phyloP scores from a whole-genome alignment of 2,329 filamentous ascomycete species.

The Paraphoma sp. region DNA sequence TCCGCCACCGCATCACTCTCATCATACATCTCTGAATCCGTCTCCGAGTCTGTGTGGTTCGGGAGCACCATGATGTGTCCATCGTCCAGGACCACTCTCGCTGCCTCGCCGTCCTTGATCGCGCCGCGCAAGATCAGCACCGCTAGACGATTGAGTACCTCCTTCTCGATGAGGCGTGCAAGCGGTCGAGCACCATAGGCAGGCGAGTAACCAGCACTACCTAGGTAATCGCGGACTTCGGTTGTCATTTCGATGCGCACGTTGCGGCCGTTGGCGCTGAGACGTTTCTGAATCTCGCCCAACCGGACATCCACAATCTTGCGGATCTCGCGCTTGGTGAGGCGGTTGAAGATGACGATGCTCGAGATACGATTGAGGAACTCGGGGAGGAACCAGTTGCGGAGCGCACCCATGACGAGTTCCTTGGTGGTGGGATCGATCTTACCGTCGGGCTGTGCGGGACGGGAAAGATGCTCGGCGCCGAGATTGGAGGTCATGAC shows the following conservation, averaged over 20 bases:
- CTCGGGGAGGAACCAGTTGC: slow-evolving; percentile 96
- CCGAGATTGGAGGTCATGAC: slow-evolving; percentile 99
- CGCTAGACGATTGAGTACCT: slow-evolving; percentile 91
- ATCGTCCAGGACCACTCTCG: slow-evolving; percentile 78
- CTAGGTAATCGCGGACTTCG: slow-evolving; percentile 92
- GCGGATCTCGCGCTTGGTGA: slow-evolving; percentile 87
- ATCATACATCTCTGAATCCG: slow-evolving; percentile 76
- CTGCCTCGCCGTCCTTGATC: slow-evolving; percentile 84
- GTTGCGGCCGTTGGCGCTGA: slow-evolving; percentile 84
- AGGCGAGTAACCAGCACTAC: slow-evolving; percentile 89
- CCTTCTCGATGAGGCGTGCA: slow-evolving; percentile 90
- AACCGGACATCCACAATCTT: slow-evolving; percentile 94
- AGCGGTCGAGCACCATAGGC: slow-evolving; percentile 93
- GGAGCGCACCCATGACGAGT: slow-evolving; percentile 87
- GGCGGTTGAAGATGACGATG: slow-evolving; percentile 97
- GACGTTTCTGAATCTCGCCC: slow-evolving; percentile 85
- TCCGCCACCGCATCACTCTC: slow-evolving; percentile 79
- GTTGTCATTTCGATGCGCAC: slow-evolving; percentile 82
- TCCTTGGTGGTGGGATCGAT: slow-evolving; percentile 87
- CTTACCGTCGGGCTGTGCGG: slow-evolving; percentile 77
- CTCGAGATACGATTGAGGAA: slow-evolving; percentile 98
- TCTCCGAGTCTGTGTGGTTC: slow-evolving; percentile 77
- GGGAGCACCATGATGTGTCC: slow-evolving; percentile 81
- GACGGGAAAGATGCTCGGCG: slow-evolving; percentile 88
- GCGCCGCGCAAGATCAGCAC: slow-evolving; percentile 87